Evolutionary conservation across 164 flowering plant species (phyloP), one percentile per base, ranked within the genome.

Genomic region (Berberis vulgaris): DNA sequence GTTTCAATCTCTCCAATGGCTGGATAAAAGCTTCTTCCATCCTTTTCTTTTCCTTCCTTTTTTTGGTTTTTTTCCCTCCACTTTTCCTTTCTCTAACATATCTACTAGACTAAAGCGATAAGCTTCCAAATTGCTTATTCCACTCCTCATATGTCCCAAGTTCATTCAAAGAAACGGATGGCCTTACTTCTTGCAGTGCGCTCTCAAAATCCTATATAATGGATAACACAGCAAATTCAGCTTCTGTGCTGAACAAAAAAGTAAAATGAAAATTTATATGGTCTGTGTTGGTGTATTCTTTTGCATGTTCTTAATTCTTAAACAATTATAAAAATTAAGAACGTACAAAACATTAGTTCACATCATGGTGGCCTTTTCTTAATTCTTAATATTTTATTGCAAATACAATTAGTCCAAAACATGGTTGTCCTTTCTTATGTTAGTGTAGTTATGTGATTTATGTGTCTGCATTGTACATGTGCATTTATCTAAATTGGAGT

Each of bases 81-180:
- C 26, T 26, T 26, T 26, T 26, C 26, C 26, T 26, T 26, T 26
- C 26, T 26, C 26, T 26, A 26, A 26, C 26, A 26, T 26, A 26
- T 26, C 26, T 26, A 26, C 26, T 26, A 26, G 54, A 10, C 55
- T 54, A 72, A 49, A 80, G 74, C 10, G 94, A 72, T 65, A 95
- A 74, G 78, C 97, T 91, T 62, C 99, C 97, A 60, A 95, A 95
- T 74, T 91, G 96, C 46, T 81, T 85, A 83, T 95, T 95, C 99
- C 99, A 95, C 10, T 84, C 84, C 60, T 87, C 97, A 41, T 91
- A 95, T 2, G 73, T 72, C 61, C 86, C 87, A 6, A 91, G 91
- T 73, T 95, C 97, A 62, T 81, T 86, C 42, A 58, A 49, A 26
- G 97, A 95, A 69, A 91, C 97, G 6, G 99, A 95, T 2, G 97